Base-by-base conservation (phyloP, 345 rosid species). In the Firmiana major region DNA sequence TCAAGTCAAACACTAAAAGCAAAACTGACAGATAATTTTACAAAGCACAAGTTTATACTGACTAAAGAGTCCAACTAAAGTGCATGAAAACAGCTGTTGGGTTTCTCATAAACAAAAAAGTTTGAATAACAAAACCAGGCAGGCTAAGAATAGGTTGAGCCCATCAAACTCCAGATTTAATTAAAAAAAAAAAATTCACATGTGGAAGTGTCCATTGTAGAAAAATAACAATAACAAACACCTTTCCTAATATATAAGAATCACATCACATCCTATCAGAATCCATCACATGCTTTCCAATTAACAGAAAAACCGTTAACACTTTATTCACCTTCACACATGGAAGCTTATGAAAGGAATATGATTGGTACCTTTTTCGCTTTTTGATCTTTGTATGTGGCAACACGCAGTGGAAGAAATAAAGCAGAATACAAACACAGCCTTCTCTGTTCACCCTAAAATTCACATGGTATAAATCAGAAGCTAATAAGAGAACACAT, bases 391-490 rank as follows among this genome's bases (percentile, higher is more conserved):
- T 77, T 78, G 78, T 89, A 92, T 38, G 81, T 67, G 49, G 79
- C 82, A 72, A 83, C 73, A 78, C 92, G 85, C 49, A 93, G 80
- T 34, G 98, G 97, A 73, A 92, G 90, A 89, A 95, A 95, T 57
- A 95, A 78, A 67, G 99, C 93, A 69, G 97, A 87, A 86, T 93
- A 95, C 42, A 89, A 73, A 69, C 88, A 81, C 63, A 95, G 88
- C 84, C 97, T 90, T 80, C 87, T 85, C 72, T 92, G 89, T 58
- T 95, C 97, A 75, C 82, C 93, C 98, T 94, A 77, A 77, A 85
- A 80, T 79, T 69, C 78, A 78, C n/a, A 79, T 43, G 65, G 34
- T 72, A 76, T 24, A 43, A 82, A 36, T 31, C 74, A 77, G 67
- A 80, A 70, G 38, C 59, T 43, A 60, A 46, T 12, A 42, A 0